Base-by-base conservation (phyloP, 345 rosid genomes). In the Lepidium africanum region DNA sequence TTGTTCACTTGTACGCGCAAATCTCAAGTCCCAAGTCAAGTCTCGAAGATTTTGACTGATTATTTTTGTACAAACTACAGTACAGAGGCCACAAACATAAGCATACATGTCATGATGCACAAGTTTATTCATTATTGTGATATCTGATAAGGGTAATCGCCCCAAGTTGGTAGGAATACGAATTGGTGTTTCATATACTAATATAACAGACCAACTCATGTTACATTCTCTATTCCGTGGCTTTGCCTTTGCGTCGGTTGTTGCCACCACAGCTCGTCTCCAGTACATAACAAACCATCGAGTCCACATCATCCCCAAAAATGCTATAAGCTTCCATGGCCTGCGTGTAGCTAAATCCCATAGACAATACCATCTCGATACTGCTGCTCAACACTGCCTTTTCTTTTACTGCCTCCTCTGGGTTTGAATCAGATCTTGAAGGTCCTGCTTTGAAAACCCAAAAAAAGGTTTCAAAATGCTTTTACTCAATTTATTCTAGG, bases 341-440 rank as follows among this genome's bases (percentile, higher is more conserved):
- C 80, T 95, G 98, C 65, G 82, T 68, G 67, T 95, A 91, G 79
- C 87, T 86, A 81, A 95, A 95, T 64, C 97, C 99, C 99, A 95
- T 91, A 2, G 98, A 87, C 76, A 95, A 67, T 48, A 95, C 80
- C 70, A 87, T 76, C 79, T 82, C 89, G 58, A 89, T 73, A 47
- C 96, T 76, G 17, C 88, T 83, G 84, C 94, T 91, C 4, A 89
- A 81, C 5, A 67, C 86, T 0, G 33, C 74, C 35, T 79, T 86
- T 53, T 60, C 84, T 49, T 66, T 35, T 15, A 74, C 79, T 10
- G 57, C 77, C 25, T 75, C 92, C 43, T 66, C 77, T 48, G 40
- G 48, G 7, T 84, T 78, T 1, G 65, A 75, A 42, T 91, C 86
- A 13, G 88, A 82, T 5, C 86, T 94, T 8, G 90, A 84, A 30